Evolutionary conservation across 2,329 filamentous ascomycete genomes (phyloP).

Genomic region (Botrytis pseudocinerea): DNA sequence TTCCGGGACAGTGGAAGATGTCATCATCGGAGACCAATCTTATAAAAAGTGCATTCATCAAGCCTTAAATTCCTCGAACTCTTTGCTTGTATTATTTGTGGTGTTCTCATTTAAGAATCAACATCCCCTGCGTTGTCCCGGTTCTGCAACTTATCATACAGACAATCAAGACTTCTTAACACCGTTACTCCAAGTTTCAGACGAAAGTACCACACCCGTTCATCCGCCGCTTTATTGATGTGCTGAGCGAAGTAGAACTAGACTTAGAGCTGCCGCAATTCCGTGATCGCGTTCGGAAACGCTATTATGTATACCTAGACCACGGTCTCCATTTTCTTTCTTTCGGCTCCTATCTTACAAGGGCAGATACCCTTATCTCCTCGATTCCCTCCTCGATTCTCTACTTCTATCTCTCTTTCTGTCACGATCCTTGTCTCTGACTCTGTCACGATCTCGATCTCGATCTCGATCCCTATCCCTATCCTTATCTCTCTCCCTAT

Average conservation of each 20-base stretch:
- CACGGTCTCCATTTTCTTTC: neutral
- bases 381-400: constrained; percentile 32
- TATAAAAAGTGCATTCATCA: neutral
- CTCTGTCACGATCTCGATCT: constrained; percentile 6
- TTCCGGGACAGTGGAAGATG: neutral
- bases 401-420: constrained; percentile 33
- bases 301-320: neutral
- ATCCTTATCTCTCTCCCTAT: constrained; percentile 20
- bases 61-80: neutral
- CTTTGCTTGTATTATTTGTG: neutral
- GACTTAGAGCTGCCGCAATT: neutral
- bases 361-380: constrained; percentile 11
- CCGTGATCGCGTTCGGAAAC: too few relatives aligned
- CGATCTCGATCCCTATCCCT: constrained; percentile 4
- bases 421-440: constrained; percentile 28
- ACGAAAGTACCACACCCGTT: neutral
- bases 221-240: neutral
- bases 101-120: neutral
- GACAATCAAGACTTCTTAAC: neutral
- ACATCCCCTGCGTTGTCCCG: neutral
- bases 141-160: neutral
- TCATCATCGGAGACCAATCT: neutral
- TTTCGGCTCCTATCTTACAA: neutral
- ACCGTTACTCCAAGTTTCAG: neutral
- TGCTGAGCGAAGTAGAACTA: neutral